A percentile compares a stretch with the other conserved stretches of the same genome.
Evolutionary conservation across 75 land plant genomes (phyloP).

Genomic region (Larix kaempferi): DNA sequence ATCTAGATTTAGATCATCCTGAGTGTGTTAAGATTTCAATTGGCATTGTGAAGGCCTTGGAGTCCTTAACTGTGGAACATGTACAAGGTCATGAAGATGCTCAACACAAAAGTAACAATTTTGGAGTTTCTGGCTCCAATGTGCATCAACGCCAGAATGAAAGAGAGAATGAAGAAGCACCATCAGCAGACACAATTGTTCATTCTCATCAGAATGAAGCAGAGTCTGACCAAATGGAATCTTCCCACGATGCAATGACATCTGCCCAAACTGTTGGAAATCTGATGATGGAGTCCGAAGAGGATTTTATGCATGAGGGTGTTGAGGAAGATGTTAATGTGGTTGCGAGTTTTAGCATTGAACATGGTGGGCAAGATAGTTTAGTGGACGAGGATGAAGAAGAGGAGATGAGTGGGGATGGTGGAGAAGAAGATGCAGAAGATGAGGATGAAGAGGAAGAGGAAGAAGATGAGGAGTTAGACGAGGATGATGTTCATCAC

Average conservation of each 20-base stretch:
- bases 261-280: slow-evolving; percentile 56
- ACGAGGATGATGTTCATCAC: slow-evolving; percentile 92
- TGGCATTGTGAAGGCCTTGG: slow-evolving; percentile 81
- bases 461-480: slow-evolving; percentile 89
- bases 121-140: slow-evolving; percentile 5
- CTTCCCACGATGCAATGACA: slow-evolving; percentile 26
- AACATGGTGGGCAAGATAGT: slow-evolving; percentile 63
- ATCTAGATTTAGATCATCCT: slow-evolving; percentile 87
- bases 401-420: slow-evolving; percentile 90
- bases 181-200: slow-evolving; percentile 24
- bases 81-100: slow-evolving; percentile 32
- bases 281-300: slow-evolving; percentile 46
- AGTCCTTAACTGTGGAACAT: slow-evolving; percentile 78
- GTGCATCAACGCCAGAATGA: slow-evolving; percentile 6
- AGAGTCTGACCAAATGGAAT: slow-evolving; percentile 30
- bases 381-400: slow-evolving; percentile 71
- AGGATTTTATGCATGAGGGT: slow-evolving; percentile 87
- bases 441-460: slow-evolving; percentile 65
- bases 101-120: slow-evolving; percentile 16
- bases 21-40: slow-evolving; percentile 85
- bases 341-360: slow-evolving; percentile 68
- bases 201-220: slow-evolving; percentile 33
- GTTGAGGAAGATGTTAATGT: slow-evolving; percentile 64
- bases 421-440: slow-evolving; percentile 48
- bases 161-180: slow-evolving; percentile 19